Evolutionary conservation across 805 yeast genomes (phyloP), one percentile per base, ranked within the genome.

Genomic region (Kluyveromyces wickerhamii): DNA sequence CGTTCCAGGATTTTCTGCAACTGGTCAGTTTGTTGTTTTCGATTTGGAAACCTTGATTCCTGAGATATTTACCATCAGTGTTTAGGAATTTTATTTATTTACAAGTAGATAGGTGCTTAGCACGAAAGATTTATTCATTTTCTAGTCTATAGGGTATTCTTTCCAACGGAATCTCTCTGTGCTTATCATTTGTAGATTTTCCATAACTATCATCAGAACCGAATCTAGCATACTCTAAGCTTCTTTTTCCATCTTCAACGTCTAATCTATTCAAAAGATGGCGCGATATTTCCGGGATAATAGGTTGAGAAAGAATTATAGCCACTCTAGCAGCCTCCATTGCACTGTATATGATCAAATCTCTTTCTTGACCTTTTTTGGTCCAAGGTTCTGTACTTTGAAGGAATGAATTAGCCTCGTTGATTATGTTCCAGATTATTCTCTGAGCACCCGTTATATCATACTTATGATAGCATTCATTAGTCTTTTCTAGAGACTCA

Each of bases 361-460:
- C 80, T 43, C 69, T 77, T 7, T 55, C 55, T 2, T 43, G 39
- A 1, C 48, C 47, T 29, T 60, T 62, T 15, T 61, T 62, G 7
- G 61, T 56, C 97, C 97, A 89, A 0, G 96, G 96, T 47, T 76
- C 79, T 5, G 75, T 60, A 1, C 57, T 62, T 49, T 85, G 94
- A 42, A 87, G 67, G 21, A 80, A 69, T 13, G 63, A 63, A 49
- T 89, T 89, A 1, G 83, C 79, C 11, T 64, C 57, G 32, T 73
- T 72, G 12, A 79, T 54, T 3, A 74, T 57, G 5, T 58, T 48
- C 86, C 92, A 78, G 54, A 86, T 62, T 11, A 63, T 60, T 31
- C 66, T 66, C 11, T 79, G 55, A 0, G 83, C 80, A 30, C 62
- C 66, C 42, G 74, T 71, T 35, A 72, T 72, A 33, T 75, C 75